Evolutionary conservation across 192 early-diverging fungal species (phyloP), one percentile per base, ranked within the genome.

Genomic region (Podila horticola): DNA sequence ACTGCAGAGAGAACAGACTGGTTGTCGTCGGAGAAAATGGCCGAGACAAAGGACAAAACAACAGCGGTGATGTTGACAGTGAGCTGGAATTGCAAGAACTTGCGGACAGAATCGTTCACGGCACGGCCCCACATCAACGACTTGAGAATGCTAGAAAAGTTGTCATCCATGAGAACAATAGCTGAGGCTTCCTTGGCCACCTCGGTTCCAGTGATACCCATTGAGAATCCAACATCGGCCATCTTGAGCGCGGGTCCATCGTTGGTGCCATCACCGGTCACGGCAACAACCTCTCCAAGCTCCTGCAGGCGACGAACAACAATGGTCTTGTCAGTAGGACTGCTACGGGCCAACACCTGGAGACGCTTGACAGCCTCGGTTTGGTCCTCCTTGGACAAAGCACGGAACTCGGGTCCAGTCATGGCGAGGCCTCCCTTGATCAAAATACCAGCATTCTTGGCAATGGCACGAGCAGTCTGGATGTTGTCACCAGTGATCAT

Each of bases 161-260:
- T 94, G 82, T 97, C 93, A 71, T 98, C 95, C 92, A 95, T 93
- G 65, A 95, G 82, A 52, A 95, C 91, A 79, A 95, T 95, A 52
- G 92, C 90, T 0, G 92, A 92, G 4, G 94, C 94, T 79, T 94
- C 92, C 86, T 93, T 95, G 83, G 93, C 91, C 8, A 94, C 92
- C 74, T 94, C 93, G 22, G 94, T 95, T 48, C 96, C 95, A 50
- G 93, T 86, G 74, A 97, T 94, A 58, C 96, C 96, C 96, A 96
- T 97, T 61, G 91, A 91, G 84, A 97, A 96, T 31, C 96, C 96
- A 75, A 97, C 92, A 84, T 97, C 95, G 8, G 95, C 93, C 76
- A 91, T 83, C 84, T 94, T 95, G 29, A 97, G 88, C 24, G 95
- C 95, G 1, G 95, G 96, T 7, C 92, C 91, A 75, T 95, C 94